phyloP scores from a whole-genome alignment of 179 eudicot species.

The Gypsophila paniculata region DNA sequence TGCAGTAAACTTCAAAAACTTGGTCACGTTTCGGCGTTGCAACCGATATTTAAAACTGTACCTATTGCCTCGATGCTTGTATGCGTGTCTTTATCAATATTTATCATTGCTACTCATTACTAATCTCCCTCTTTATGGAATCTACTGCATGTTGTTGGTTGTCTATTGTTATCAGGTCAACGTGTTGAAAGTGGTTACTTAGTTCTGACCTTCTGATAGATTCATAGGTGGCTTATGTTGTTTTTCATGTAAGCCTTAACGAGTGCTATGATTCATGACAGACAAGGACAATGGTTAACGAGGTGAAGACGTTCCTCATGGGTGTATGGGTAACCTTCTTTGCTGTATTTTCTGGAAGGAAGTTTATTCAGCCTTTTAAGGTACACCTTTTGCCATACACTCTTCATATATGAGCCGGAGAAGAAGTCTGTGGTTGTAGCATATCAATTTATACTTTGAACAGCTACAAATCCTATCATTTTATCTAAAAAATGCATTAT shows the following conservation, averaged over 20 bases:
- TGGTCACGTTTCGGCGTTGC: too few relatives aligned
- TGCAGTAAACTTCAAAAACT: too few relatives aligned
- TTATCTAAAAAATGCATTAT: too few relatives aligned
- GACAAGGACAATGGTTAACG: constrained; percentile 76
- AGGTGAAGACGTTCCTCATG: constrained; percentile 53
- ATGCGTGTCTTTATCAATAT: neutral
- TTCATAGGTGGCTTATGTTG: neutral
- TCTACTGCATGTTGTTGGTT: neutral
- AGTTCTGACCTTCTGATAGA: neutral
- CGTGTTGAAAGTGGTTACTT: too few relatives aligned
- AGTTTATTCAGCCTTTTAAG: constrained; percentile 89
- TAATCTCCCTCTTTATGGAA: neutral
- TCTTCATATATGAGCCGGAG: too few relatives aligned
- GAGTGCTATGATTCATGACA: constrained; percentile 27
- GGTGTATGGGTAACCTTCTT: constrained; percentile 84
- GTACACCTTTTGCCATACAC: too few relatives aligned
- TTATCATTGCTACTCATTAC: neutral
- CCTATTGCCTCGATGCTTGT: neutral
- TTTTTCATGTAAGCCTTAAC: constrained; percentile 15
- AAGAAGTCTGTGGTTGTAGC: too few relatives aligned
- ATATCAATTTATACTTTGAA: too few relatives aligned
- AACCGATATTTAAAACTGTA: too few relatives aligned
- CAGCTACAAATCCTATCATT: too few relatives aligned
- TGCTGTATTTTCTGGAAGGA: constrained; percentile 74
- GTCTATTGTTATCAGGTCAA: neutral